These are phyloP conservation scores for Kingdonia uniflora DNA, from an alignment of 164 flowering plant species.

Conservation along the genomic window DNA sequence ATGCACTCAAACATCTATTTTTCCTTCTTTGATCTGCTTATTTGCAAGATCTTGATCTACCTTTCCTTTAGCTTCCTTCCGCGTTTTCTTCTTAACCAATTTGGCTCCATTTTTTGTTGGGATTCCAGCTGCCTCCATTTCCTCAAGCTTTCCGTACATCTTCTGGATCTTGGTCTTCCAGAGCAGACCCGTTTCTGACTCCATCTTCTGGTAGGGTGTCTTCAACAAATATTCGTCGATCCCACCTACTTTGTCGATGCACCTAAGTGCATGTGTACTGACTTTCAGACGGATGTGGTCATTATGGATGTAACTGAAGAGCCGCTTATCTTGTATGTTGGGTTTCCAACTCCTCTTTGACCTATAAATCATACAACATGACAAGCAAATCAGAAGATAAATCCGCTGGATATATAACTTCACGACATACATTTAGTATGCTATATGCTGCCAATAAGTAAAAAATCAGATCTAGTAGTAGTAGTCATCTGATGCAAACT, in stretches of 20 bases:
- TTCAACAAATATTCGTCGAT: constrained; percentile 32
- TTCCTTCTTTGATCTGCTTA: too few relatives aligned
- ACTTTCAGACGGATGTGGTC: constrained; percentile 59
- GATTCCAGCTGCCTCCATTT: constrained; percentile 43
- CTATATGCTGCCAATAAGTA: too few relatives aligned
- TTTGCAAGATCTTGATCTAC: too few relatives aligned
- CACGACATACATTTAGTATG: too few relatives aligned
- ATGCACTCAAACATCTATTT: too few relatives aligned
- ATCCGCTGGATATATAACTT: too few relatives aligned
- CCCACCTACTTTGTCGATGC: constrained; percentile 83
- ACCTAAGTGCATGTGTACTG: constrained; percentile 62
- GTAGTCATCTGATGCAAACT: too few relatives aligned
- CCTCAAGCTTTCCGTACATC: constrained; percentile 26
- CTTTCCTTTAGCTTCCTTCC: constrained; percentile 9
- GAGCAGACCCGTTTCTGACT: constrained; percentile 24
- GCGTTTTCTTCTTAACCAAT: constrained; percentile 26
- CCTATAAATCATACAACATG: constrained; percentile 20
- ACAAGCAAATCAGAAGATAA: too few relatives aligned
- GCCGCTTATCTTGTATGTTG: constrained; percentile 42
- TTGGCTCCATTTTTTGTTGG: constrained; percentile 48
- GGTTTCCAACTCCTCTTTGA: constrained; percentile 64
- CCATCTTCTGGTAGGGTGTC: constrained; percentile 28
- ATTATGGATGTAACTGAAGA: constrained; percentile 59
- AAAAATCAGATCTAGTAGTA: too few relatives aligned
- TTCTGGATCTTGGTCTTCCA: constrained; percentile 28